Percentiles rank a stretch among this genome's conserved stretches.
Conservation (phyloP, 2,329 filamentous ascomycete species). For the Leptosphaerulina australis region DNA sequence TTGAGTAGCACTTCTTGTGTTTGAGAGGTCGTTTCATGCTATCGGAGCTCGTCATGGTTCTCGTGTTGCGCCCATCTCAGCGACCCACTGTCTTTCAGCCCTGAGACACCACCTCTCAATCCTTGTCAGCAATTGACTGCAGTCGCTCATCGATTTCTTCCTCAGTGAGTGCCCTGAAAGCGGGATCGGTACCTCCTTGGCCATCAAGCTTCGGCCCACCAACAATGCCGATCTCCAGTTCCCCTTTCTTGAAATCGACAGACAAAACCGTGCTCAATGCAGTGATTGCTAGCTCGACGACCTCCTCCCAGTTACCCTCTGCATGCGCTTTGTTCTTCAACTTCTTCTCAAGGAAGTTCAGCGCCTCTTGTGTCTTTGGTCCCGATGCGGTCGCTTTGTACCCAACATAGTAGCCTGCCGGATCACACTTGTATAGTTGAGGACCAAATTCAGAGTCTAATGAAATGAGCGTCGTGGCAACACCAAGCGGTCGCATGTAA, state of each 20-base stretch:
- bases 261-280: conserved; percentile 95
- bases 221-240: conserved; percentile 97
- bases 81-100: conserved; percentile 31
- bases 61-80: conserved; percentile 32
- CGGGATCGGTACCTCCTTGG: conserved; percentile 76
- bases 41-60: conserved; percentile 34
- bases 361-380: conserved; percentile 97
- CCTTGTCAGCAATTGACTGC: conserved; percentile 98
- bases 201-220: conserved; percentile 84
- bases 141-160: conserved; percentile 98
- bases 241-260: conserved; percentile 99
- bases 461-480: conserved; percentile 93
- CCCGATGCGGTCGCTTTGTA: conserved; percentile 98
- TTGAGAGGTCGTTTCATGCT: conserved; percentile 37
- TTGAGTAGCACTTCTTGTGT: conserved; percentile 35
- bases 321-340: conserved; percentile 98
- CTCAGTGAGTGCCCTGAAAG: conserved; percentile 89
- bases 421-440: conserved; percentile 97
- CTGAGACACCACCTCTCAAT: conserved; percentile 62
- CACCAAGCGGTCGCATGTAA: conserved; percentile 97
- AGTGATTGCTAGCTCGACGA: conserved; percentile 94
- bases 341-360: conserved; percentile 99
- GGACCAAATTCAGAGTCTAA: conserved; percentile 91
- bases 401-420: conserved; percentile 95
- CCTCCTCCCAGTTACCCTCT: conserved; percentile 93